Conservation (phyloP, 495 filamentous ascomycete species). For the Penicillium longicatenatum region DNA sequence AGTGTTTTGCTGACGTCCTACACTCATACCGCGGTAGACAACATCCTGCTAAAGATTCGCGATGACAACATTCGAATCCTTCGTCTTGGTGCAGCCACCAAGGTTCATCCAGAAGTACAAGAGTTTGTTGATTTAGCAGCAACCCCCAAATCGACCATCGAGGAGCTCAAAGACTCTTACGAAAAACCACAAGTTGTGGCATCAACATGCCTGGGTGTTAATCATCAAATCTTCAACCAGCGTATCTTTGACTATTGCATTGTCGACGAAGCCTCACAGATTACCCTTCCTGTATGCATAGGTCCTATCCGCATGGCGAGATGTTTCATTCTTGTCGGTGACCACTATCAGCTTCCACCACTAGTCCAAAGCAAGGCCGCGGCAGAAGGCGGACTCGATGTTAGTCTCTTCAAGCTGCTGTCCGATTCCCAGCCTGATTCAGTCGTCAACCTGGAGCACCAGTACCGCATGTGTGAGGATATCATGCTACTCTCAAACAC, state of each 20-base stretch:
- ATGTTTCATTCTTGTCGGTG: conserved; percentile 94
- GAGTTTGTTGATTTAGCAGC: conserved; percentile 78
- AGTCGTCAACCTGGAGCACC: conserved; percentile 88
- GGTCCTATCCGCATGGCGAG: conserved; percentile 91
- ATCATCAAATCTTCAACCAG: conserved; percentile 82
- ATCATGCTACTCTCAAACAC: conserved; percentile 93
- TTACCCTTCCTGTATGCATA: conserved; percentile 90
- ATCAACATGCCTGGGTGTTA: conserved; percentile 90
- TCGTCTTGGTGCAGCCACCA: conserved; percentile 77
- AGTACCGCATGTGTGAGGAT: conserved; percentile 97
- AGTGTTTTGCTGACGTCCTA: conserved; percentile 92
- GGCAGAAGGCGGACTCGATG: conserved; percentile 80
- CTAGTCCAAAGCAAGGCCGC: conserved; percentile 92
- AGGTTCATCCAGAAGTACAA: conserved; percentile 83
- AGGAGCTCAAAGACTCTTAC: conserved; percentile 81
- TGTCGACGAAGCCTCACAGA: conserved; percentile 96
- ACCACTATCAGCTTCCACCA: conserved; percentile 93
- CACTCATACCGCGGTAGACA: conserved; percentile 96
- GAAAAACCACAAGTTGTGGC: conserved; percentile 85
- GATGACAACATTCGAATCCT: conserved; percentile 77
- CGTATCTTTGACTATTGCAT: conserved; percentile 97
- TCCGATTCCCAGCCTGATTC: conserved; percentile 84
- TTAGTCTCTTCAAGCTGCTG: conserved; percentile 90
- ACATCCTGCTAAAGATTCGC: conserved; percentile 89
- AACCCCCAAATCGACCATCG: conserved; percentile 68